Conservation (phyloP, 176 grass and related monocot genomes). For the Lolium perenne region DNA sequence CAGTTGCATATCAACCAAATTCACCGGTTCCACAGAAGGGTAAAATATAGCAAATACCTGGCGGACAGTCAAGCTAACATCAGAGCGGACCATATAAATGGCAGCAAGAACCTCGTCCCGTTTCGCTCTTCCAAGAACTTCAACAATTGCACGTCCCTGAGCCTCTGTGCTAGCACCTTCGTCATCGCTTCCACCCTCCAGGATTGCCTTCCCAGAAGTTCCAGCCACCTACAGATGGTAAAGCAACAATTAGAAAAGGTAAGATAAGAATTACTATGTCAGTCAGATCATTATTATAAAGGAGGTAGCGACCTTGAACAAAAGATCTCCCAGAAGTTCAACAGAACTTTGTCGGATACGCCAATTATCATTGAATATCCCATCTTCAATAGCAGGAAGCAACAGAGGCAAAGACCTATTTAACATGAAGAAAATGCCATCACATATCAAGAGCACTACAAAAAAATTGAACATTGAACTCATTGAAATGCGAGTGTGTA, state of each 20-base stretch:
- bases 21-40: slow-evolving; percentile 3
- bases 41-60: slow-evolving; percentile 62
- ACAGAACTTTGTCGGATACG: slow-evolving; percentile 95
- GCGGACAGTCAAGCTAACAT: slow-evolving; percentile 93
- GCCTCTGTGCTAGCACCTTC: slow-evolving; percentile 99
- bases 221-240: slow-evolving; percentile 76
- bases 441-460: slow-evolving; percentile 41
- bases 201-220: slow-evolving; percentile 94
- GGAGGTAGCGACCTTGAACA: slow-evolving; percentile 76
- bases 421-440: slow-evolving; percentile 45
- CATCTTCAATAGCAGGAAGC: slow-evolving; percentile 95
- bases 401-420: slow-evolving; percentile 90
- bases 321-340: slow-evolving; percentile 94
- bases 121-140: slow-evolving; percentile 87
- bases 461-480: slow-evolving; percentile 38
- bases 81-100: slow-evolving; percentile 98
- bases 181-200: slow-evolving; percentile 98
- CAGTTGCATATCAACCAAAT: slow-evolving; percentile 17
- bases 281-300: neutral
- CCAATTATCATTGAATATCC: slow-evolving; percentile 98
- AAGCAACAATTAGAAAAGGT: slow-evolving; percentile 21
- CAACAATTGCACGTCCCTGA: slow-evolving; percentile 97
- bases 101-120: slow-evolving; percentile 98
- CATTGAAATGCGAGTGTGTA: slow-evolving; percentile 40
- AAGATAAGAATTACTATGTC: neutral